Evolutionary conservation across 106 monocot genomes (phyloP).

Genomic region (Platanthera zijinensis): DNA sequence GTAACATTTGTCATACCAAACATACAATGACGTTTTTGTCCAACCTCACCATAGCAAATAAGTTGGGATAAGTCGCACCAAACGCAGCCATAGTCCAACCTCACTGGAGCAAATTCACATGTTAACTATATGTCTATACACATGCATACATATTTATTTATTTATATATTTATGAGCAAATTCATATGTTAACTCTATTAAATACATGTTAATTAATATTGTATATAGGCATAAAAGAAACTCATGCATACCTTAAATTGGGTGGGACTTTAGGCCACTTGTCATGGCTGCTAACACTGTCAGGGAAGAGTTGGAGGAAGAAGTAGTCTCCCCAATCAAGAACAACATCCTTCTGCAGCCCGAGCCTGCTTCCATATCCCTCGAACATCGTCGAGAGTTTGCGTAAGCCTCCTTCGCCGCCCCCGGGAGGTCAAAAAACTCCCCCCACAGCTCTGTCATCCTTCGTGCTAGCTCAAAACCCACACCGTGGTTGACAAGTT

Average conservation of each 20-base stretch:
- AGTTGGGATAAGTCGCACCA: too few species aligned
- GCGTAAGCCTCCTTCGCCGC: constrained; percentile 22
- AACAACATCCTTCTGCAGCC: constrained; percentile 16
- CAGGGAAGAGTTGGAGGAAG: constrained; percentile 6
- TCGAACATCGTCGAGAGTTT: constrained; percentile 20
- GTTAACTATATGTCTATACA: too few species aligned
- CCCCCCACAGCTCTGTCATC: constrained; percentile 12
- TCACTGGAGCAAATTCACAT: too few species aligned
- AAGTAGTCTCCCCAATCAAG: constrained; percentile 21
- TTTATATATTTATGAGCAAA: too few species aligned
- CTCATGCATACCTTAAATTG: constrained; percentile 9
- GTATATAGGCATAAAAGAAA: too few species aligned
- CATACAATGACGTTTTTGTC: too few species aligned
- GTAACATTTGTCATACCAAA: too few species aligned
- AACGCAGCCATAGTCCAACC: too few species aligned
- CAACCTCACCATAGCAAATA: too few species aligned
- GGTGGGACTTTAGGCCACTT: constrained; percentile 20
- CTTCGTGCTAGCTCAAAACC: not conserved
- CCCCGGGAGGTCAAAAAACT: constrained; percentile 18
- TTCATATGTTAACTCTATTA: too few species aligned
- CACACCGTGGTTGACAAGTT: constrained; percentile 24
- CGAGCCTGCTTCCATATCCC: constrained; percentile 36
- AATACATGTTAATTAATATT: too few species aligned
- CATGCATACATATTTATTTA: too few species aligned
- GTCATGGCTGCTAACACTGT: constrained; percentile 1